Conservation (phyloP, 805 yeast species). For the Suhomyces prunicola region DNA sequence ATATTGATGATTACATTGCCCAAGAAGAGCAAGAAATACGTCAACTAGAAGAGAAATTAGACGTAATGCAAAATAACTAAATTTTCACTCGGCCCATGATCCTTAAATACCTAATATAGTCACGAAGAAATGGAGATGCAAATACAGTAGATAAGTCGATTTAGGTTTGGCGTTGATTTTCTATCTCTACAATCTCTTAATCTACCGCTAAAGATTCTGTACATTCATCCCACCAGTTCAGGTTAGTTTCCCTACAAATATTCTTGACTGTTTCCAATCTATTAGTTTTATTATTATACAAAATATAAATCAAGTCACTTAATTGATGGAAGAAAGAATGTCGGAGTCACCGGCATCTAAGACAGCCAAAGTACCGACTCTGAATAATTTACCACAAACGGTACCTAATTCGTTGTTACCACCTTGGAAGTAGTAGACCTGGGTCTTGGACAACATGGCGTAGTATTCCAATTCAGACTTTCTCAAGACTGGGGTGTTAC, state of each 20-base stretch:
- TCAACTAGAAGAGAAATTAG: slow-evolving; percentile 38
- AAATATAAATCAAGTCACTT: slow-evolving; percentile 1
- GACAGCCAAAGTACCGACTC: slow-evolving; percentile 96
- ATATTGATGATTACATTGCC: slow-evolving; percentile 39
- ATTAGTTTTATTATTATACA: slow-evolving; percentile 7
- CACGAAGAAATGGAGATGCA: not conserved
- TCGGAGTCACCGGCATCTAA: slow-evolving; percentile 99
- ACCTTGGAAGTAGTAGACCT: slow-evolving; percentile 98
- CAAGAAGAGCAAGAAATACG: slow-evolving; percentile 47
- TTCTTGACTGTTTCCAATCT: slow-evolving; percentile 1
- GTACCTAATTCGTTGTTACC: slow-evolving; percentile 99
- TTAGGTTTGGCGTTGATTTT: too few relatives aligned
- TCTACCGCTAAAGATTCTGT: not conserved
- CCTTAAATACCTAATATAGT: too few relatives aligned
- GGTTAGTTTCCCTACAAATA: not conserved
- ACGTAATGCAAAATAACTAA: slow-evolving; percentile 6
- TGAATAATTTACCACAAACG: slow-evolving; percentile 99
- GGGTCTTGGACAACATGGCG: slow-evolving; percentile 99
- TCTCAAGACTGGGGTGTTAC: slow-evolving; percentile 99
- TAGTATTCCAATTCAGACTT: slow-evolving; percentile 99
- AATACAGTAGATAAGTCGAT: too few relatives aligned
- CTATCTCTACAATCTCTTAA: too few relatives aligned
- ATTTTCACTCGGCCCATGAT: not conserved
- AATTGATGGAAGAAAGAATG: slow-evolving; percentile 63
- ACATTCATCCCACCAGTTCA: not conserved